These are phyloP conservation scores for Sporisorium reilianum DNA, from an alignment of 1,284 basidiomycete species.

Conservation along the genomic window DNA sequence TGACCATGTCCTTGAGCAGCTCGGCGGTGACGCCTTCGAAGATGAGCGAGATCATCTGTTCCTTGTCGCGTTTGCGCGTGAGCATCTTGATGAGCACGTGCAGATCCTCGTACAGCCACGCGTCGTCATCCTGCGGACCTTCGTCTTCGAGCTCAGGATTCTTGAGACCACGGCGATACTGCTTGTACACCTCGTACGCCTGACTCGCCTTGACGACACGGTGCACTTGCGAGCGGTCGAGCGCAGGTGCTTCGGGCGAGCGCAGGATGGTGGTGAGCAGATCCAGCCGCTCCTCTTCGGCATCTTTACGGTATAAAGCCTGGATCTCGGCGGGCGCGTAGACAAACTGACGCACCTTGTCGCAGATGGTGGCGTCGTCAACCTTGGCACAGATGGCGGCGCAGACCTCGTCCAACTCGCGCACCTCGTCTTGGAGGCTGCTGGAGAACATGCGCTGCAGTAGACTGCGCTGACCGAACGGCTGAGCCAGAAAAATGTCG, in stretches of 20 bases:
- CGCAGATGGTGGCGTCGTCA: slow-evolving; percentile 85
- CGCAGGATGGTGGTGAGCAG: slow-evolving; percentile 85
- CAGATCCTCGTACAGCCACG: slow-evolving; percentile 68
- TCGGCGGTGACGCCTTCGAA: slow-evolving; percentile 97
- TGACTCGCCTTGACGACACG: slow-evolving; percentile 63
- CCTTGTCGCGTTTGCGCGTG: slow-evolving; percentile 82
- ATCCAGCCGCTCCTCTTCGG: slow-evolving; percentile 79
- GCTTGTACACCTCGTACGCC: slow-evolving; percentile 65
- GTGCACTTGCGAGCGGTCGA: slow-evolving; percentile 57
- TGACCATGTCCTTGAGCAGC: slow-evolving; percentile 96
- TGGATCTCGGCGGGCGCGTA: slow-evolving; percentile 89
- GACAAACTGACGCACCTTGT: slow-evolving; percentile 87
- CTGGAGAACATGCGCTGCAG: slow-evolving; percentile 88
- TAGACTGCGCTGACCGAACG: slow-evolving; percentile 91
- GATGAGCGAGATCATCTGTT: slow-evolving; percentile 91
- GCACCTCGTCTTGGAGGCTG: slow-evolving; percentile 88
- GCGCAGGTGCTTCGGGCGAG: slow-evolving; percentile 78
- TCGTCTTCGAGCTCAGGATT: slow-evolving; percentile 75
- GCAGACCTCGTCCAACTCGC: slow-evolving; percentile 84
- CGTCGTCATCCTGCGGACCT: slow-evolving; percentile 67
- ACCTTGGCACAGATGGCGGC: slow-evolving; percentile 87
- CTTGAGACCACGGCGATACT: slow-evolving; percentile 54
- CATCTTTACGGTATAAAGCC: slow-evolving; percentile 70
- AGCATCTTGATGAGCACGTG: slow-evolving; percentile 64
- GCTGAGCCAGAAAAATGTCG: slow-evolving; percentile 96